These are phyloP conservation scores for Nasturtium officinale DNA, from an alignment of 345 rosid species.

Conservation along the genomic window DNA sequence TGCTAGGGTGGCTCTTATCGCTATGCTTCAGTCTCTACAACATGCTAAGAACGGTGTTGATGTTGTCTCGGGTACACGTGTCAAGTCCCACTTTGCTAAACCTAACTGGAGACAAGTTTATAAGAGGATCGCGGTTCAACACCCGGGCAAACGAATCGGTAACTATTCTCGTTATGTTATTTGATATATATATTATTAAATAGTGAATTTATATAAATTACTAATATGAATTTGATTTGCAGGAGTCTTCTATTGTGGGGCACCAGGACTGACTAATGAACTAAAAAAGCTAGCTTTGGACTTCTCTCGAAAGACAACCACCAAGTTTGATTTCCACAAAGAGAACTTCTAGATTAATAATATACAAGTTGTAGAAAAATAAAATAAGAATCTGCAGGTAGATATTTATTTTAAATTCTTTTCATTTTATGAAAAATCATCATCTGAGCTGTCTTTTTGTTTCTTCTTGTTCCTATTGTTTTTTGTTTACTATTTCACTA, in stretches of 20 bases:
- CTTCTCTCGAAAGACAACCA: slow-evolving; percentile 77
- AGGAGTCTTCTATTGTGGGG: slow-evolving; percentile 96
- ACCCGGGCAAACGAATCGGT: slow-evolving; percentile 68
- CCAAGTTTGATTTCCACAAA: slow-evolving; percentile 91
- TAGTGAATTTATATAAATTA: neutral
- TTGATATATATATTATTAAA: neutral
- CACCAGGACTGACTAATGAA: slow-evolving; percentile 68
- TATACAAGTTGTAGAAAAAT: neutral
- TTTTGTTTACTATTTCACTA: neutral
- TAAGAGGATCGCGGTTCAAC: slow-evolving; percentile 68
- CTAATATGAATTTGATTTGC: slow-evolving; percentile 39
- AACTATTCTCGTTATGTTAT: slow-evolving; percentile 12
- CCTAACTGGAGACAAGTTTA: slow-evolving; percentile 93
- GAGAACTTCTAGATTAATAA: slow-evolving; percentile 67
- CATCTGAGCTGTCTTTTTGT: slow-evolving; percentile 12
- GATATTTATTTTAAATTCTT: slow-evolving; percentile 23
- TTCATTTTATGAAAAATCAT: slow-evolving; percentile 1
- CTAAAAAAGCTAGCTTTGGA: slow-evolving; percentile 65
- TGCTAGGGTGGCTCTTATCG: slow-evolving; percentile 80
- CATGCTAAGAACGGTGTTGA: slow-evolving; percentile 91
- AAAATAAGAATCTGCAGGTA: slow-evolving; percentile 28
- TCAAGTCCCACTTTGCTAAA: slow-evolving; percentile 83
- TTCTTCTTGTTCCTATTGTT: neutral
- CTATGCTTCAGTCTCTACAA: slow-evolving; percentile 84
- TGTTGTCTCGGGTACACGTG: slow-evolving; percentile 83